These are phyloP conservation scores for Kwoniella heveanensis DNA, from an alignment of 768 basidiomycete species.

Conservation along the genomic window DNA sequence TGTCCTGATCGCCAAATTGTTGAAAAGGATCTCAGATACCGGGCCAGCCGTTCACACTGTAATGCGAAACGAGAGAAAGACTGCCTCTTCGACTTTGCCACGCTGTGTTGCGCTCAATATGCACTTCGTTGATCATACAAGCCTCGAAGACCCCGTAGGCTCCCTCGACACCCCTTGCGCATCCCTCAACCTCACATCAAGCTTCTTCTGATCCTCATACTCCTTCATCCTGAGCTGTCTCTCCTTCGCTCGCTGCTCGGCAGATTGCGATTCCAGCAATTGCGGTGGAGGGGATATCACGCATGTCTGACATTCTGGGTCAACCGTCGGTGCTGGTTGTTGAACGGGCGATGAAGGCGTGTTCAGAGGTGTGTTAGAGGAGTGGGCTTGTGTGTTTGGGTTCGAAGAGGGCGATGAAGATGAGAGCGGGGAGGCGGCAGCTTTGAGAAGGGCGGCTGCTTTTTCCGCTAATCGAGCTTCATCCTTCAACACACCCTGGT, in stretches of 20 bases:
- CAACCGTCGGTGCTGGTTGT: conserved; percentile 40
- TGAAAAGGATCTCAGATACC: no score
- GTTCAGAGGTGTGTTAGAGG: conserved; percentile 24
- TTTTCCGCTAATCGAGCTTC: conserved; percentile 74
- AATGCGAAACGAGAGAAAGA: no score
- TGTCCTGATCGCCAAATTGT: no score
- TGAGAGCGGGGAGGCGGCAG: neutral
- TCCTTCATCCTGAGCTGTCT: conserved; percentile 40
- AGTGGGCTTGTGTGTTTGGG: neutral
- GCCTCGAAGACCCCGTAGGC: neutral
- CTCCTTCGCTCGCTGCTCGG: conserved; percentile 34
- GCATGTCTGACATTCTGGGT: conserved; percentile 45
- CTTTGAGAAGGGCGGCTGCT: conserved; percentile 62
- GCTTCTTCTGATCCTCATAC: conserved; percentile 45
- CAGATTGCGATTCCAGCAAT: conserved; percentile 37
- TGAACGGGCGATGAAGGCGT: conserved; percentile 33
- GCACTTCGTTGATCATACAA: conserved; percentile 5
- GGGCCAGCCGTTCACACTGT: no score
- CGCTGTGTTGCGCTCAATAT: no score
- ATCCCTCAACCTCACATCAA: conserved; percentile 38
- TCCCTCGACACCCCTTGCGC: conserved; percentile 37
- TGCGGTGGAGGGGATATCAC: conserved; percentile 43
- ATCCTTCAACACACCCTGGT: conserved; percentile 82
- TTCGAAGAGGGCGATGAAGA: neutral
- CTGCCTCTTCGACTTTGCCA: no score